Conservation (phyloP, 2,329 filamentous ascomycete genomes). For the Scytalidium sp. region DNA sequence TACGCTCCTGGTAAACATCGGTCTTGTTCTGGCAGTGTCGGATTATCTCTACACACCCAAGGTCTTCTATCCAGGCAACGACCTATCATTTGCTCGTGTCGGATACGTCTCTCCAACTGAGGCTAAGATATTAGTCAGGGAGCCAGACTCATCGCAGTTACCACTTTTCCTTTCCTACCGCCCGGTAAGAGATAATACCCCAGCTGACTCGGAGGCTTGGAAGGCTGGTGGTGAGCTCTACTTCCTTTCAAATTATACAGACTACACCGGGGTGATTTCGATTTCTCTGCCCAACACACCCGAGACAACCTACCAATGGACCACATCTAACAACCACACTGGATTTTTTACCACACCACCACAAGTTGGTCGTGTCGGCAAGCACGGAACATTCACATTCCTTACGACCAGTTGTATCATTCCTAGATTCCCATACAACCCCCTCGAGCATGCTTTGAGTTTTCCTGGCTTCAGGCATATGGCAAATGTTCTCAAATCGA, state of each 20-base stretch:
- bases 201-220: slow-evolving; percentile 61
- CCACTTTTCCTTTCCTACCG: slow-evolving; percentile 71
- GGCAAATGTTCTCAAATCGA: slow-evolving; percentile 64
- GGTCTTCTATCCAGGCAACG: slow-evolving; percentile 64
- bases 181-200: slow-evolving; percentile 46
- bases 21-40: slow-evolving; percentile 64
- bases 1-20: slow-evolving; percentile 70
- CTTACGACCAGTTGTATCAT: slow-evolving; percentile 92
- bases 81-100: slow-evolving; percentile 81
- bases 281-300: slow-evolving; percentile 63
- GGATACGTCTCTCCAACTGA: slow-evolving; percentile 81
- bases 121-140: slow-evolving; percentile 79
- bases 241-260: slow-evolving; percentile 70
- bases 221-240: slow-evolving; percentile 62
- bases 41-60: slow-evolving; percentile 78
- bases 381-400: slow-evolving; percentile 78
- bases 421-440: slow-evolving; percentile 81
- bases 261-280: slow-evolving; percentile 73
- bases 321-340: slow-evolving; percentile 79
- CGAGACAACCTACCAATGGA: slow-evolving; percentile 78
- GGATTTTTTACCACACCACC: slow-evolving; percentile 81
- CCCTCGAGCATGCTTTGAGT: slow-evolving; percentile 75
- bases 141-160: slow-evolving; percentile 72
- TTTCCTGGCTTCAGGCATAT: slow-evolving; percentile 79
- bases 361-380: slow-evolving; percentile 59